A percentile compares a stretch with the other conserved stretches of the same genome.
Evolutionary conservation across 768 basidiomycete genomes (phyloP).

Genomic region (Auricularia cornea): DNA sequence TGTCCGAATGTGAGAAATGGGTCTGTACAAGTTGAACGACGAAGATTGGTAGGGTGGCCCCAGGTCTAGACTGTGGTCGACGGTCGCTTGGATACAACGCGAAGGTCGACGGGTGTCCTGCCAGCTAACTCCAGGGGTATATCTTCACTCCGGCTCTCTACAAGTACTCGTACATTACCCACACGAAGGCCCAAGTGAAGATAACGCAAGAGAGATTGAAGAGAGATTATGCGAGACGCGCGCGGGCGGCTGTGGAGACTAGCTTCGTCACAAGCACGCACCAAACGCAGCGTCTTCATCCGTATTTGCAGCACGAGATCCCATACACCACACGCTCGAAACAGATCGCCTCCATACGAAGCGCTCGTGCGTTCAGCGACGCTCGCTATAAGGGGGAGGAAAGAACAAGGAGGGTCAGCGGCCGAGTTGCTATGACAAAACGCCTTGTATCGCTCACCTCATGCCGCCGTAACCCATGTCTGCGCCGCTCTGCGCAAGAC

Average conservation of each 20-base stretch:
- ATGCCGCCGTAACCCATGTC: slow-evolving; percentile 54
- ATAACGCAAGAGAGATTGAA: neutral
- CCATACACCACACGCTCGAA: neutral
- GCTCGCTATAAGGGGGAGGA: neutral
- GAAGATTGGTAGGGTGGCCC: neutral
- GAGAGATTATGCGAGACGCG: neutral
- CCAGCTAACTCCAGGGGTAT: neutral
- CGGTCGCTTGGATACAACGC: neutral
- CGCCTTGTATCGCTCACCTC: slow-evolving; percentile 22
- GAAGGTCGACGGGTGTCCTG: neutral
- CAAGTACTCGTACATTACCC: neutral
- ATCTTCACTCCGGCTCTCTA: neutral
- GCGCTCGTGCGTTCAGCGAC: neutral
- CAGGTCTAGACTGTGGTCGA: neutral
- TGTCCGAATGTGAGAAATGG: neutral
- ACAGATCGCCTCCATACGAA: neutral
- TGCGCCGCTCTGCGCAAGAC: slow-evolving; percentile 55
- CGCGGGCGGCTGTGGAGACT: neutral
- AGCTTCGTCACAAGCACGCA: neutral
- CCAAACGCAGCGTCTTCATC: neutral
- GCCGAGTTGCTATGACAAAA: neutral
- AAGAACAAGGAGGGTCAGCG: neutral
- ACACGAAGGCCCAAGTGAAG: neutral
- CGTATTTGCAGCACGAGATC: neutral
- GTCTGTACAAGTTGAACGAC: neutral